Evolutionary conservation across 2,329 filamentous ascomycete species (phyloP).

Genomic region (Aspergillus novoparasiticus): DNA sequence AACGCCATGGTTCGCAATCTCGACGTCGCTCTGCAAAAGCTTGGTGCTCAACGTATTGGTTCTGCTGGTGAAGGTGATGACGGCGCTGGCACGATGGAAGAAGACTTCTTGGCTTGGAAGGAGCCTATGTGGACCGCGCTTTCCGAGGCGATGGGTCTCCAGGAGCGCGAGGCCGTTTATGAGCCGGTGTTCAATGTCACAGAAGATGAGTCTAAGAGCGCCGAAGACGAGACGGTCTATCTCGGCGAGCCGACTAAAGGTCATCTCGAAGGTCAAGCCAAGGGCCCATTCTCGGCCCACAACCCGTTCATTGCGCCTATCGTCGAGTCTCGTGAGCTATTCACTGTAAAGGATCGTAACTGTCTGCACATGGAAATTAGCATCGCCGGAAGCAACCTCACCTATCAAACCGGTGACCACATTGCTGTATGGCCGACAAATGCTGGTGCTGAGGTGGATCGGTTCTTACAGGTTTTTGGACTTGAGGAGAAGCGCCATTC

Average conservation of each 20-base stretch:
- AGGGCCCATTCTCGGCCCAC: constrained; percentile 92
- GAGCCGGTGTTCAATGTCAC: constrained; percentile 86
- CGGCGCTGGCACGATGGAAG: constrained; percentile 98
- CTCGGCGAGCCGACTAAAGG: constrained; percentile 95
- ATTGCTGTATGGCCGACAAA: constrained; percentile 98
- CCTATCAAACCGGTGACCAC: constrained; percentile 96
- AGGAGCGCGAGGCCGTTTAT: constrained; percentile 95
- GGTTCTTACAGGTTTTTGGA: constrained; percentile 78
- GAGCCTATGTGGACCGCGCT: constrained; percentile 97
- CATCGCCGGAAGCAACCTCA: constrained; percentile 83
- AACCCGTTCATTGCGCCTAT: constrained; percentile 97
- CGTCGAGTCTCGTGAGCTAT: constrained; percentile 84
- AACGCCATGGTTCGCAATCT: constrained; percentile 97
- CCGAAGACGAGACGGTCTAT: constrained; percentile 81
- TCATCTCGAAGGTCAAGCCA: constrained; percentile 81
- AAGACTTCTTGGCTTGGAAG: constrained; percentile 98
- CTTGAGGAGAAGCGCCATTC: constrained; percentile 74
- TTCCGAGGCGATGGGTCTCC: constrained; percentile 77
- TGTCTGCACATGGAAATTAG: constrained; percentile 96
- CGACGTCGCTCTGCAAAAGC: constrained; percentile 74
- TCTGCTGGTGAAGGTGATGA: constrained; percentile 94
- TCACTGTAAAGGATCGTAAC: constrained; percentile 86
- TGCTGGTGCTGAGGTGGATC: constrained; percentile 85
- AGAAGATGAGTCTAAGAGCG: constrained; percentile 72
- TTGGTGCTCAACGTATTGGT: constrained; percentile 83